phyloP scores from a whole-genome alignment of 1,139 yeast genomes.

The Pichia inconspicua region DNA sequence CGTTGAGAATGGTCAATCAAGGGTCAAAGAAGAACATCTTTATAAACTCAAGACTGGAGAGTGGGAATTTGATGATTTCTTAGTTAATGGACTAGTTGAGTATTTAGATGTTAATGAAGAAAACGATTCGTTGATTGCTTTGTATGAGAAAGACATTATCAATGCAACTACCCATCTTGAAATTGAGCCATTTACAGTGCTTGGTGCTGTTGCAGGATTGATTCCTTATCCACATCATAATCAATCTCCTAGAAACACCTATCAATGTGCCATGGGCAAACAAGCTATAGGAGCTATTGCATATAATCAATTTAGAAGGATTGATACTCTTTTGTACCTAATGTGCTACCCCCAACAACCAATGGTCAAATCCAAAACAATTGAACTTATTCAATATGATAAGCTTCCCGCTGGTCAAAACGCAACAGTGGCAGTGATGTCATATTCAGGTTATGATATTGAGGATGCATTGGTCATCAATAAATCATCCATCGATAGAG shows the following conservation, averaged over 20 bases:
- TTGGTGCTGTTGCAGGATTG: constrained; percentile 97
- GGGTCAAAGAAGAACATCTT: constrained; percentile 67
- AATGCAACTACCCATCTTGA: constrained; percentile 77
- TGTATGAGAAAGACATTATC: constrained; percentile 63
- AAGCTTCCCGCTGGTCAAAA: constrained; percentile 98
- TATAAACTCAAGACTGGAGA: constrained; percentile 53
- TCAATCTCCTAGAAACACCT: constrained; percentile 97
- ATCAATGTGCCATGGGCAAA: constrained; percentile 99
- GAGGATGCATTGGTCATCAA: constrained; percentile 96
- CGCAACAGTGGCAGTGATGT: constrained; percentile 98
- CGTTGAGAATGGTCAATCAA: constrained; percentile 63
- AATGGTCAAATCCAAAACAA: constrained; percentile 96
- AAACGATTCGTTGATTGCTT: constrained; percentile 87
- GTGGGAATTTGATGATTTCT: constrained; percentile 83
- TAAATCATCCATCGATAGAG: constrained; percentile 89
- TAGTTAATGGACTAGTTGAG: constrained; percentile 81
- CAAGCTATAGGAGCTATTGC: constrained; percentile 99
- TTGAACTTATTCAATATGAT: constrained; percentile 90
- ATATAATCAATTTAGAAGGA: constrained; percentile 90
- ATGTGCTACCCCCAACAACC: constrained; percentile 99
- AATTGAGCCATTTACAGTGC: constrained; percentile 90
- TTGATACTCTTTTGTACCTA: constrained; percentile 84
- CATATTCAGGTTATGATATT: constrained; percentile 97
- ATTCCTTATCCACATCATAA: constrained; percentile 99
- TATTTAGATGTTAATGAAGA: constrained; percentile 97